These are phyloP conservation scores for Malassezia dermatis DNA, from an alignment of 1,284 basidiomycete species.

Conservation along the genomic window DNA sequence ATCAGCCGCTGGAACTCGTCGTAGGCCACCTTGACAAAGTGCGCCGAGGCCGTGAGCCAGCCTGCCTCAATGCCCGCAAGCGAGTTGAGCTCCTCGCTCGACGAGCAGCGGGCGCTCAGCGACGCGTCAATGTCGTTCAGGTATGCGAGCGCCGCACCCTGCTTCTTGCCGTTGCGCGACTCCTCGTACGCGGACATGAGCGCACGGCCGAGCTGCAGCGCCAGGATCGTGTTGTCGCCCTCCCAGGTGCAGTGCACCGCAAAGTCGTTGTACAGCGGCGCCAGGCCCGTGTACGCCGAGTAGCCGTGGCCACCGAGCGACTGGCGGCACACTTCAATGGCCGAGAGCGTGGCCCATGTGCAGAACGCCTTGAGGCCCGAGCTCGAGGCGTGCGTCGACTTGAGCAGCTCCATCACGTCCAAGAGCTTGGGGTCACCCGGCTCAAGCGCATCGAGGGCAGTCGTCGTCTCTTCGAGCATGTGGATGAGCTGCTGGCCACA, in stretches of 20 bases:
- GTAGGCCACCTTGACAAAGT: conserved; percentile 54
- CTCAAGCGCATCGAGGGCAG: conserved; percentile 53
- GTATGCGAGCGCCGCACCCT: conserved; percentile 50
- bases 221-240: conserved; percentile 54
- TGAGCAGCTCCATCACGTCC: conserved; percentile 51
- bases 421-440: conserved; percentile 48
- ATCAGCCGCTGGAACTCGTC: conserved; percentile 50
- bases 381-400: conserved; percentile 56
- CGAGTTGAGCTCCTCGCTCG: conserved; percentile 49
- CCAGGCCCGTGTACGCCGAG: conserved; percentile 54
- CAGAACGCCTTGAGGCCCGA: conserved; percentile 57
- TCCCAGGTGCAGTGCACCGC: conserved; percentile 53
- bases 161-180: conserved; percentile 51
- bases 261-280: conserved; percentile 53
- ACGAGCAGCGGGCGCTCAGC: conserved; percentile 49
- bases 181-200: conserved; percentile 53
- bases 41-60: conserved; percentile 53
- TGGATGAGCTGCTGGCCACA: conserved; percentile 51
- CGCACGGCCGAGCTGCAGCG: conserved; percentile 53
- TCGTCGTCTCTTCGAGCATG: conserved; percentile 50
- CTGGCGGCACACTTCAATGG: conserved; percentile 55
- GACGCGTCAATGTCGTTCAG: conserved; percentile 50
- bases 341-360: conserved; percentile 55
- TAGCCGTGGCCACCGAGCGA: conserved; percentile 56
- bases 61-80: conserved; percentile 52